Evolutionary conservation across 2,329 filamentous ascomycete genomes (phyloP).

Genomic region (Rhynchosporium agropyri): DNA sequence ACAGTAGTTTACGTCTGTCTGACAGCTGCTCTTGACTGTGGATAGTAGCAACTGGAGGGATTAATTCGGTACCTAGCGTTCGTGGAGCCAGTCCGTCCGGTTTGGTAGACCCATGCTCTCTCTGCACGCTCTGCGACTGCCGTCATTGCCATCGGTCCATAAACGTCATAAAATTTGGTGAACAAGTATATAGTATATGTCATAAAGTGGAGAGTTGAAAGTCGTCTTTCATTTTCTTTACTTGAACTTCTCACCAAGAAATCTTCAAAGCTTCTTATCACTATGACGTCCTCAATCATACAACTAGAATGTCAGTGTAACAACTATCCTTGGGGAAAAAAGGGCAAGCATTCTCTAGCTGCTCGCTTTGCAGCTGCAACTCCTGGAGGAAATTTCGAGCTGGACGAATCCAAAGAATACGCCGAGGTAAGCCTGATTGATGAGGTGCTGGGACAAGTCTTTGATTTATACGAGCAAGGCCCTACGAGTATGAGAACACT

Average conservation of each 20-base stretch:
- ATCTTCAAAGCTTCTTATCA: background rate
- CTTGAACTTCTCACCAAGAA: background rate
- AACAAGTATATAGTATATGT: no score
- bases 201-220: no score
- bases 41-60: no score
- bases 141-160: no score
- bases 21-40: no score
- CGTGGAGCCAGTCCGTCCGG: background rate
- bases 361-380: slow-evolving; percentile 67
- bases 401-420: slow-evolving; percentile 66
- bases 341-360: slow-evolving; percentile 65
- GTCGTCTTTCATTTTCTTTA: no score
- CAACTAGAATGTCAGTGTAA: slow-evolving; percentile 58
- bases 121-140: no score
- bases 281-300: slow-evolving; percentile 46
- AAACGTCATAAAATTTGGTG: no score
- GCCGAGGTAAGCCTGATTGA: slow-evolving; percentile 47
- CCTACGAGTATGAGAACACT: background rate
- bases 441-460: no score
- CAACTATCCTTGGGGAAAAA: slow-evolving; percentile 63
- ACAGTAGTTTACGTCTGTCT: no score
- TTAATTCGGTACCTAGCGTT: background rate
- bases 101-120: no score
- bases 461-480: background rate
- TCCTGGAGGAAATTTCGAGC: slow-evolving; percentile 61